Conservation (phyloP, 2,329 filamentous ascomycete species). For the Monilinia aucupariae region DNA sequence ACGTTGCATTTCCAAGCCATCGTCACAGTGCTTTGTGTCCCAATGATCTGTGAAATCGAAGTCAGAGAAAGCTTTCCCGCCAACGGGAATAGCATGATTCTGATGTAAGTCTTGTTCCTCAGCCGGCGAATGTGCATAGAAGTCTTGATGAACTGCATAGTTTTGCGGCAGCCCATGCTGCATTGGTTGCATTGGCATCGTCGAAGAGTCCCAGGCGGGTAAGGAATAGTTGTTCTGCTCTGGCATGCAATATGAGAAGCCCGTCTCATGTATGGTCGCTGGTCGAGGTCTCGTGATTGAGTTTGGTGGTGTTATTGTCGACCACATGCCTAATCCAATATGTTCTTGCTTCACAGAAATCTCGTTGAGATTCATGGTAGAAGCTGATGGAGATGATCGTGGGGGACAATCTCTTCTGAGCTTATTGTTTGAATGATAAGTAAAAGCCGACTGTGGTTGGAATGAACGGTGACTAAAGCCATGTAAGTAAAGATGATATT, state of each 20-base stretch:
- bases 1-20: constrained; percentile 49
- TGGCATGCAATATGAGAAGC: constrained; percentile 53
- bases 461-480: constrained; percentile 43
- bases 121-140: constrained; percentile 47
- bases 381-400: constrained; percentile 38
- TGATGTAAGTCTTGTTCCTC: constrained; percentile 43
- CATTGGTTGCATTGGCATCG: constrained; percentile 41
- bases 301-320: constrained; percentile 47
- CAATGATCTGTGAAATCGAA: constrained; percentile 39
- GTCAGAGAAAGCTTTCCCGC: constrained; percentile 15
- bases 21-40: constrained; percentile 53
- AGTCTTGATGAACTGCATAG: constrained; percentile 54
- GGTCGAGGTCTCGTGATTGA: constrained; percentile 45
- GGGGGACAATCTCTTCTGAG: constrained; percentile 43
- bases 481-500: constrained; percentile 38
- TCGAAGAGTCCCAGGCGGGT: constrained; percentile 53
- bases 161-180: constrained; percentile 47
- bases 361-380: constrained; percentile 49
- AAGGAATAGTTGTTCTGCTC: constrained; percentile 47
- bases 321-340: constrained; percentile 48
- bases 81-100: constrained; percentile 18
- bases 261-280: constrained; percentile 53
- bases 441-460: constrained; percentile 44
- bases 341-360: constrained; percentile 45
- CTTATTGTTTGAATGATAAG: constrained; percentile 46